Conservation (phyloP, 345 rosid genomes). For the Pseudoturritis turrita region DNA sequence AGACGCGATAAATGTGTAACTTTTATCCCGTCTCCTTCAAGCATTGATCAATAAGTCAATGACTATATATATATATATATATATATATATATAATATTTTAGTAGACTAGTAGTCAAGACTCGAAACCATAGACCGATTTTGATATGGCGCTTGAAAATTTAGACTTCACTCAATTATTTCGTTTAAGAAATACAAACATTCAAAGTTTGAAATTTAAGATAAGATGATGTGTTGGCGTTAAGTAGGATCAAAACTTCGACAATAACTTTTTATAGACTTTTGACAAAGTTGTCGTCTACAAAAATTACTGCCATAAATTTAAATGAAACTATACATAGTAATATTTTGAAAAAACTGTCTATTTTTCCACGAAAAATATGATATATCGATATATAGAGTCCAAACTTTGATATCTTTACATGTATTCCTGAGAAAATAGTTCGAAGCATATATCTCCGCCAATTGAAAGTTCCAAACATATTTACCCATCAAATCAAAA, state of each 20-base stretch:
- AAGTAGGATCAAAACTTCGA: conserved; percentile 27
- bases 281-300: conserved; percentile 5
- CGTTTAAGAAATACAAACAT: background rate
- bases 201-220: conserved; percentile 24
- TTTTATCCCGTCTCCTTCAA: background rate
- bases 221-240: conserved; percentile 21
- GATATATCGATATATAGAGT: too few relatives aligned
- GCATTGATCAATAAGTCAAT: conserved; percentile 16
- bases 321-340: background rate
- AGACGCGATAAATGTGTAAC: too few relatives aligned
- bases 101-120: background rate
- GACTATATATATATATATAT: too few relatives aligned
- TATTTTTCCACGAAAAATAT: too few relatives aligned
- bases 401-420: too few relatives aligned
- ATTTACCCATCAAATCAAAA: too few relatives aligned
- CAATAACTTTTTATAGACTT: conserved; percentile 14
- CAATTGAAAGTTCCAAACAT: too few relatives aligned
- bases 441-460: too few relatives aligned
- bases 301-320: background rate
- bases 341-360: too few relatives aligned
- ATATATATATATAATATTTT: too few relatives aligned
- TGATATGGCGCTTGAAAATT: conserved; percentile 1
- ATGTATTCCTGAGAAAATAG: too few relatives aligned
- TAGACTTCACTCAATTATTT: conserved; percentile 10
- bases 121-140: background rate